phyloP scores from a whole-genome alignment of 2,329 filamentous ascomycete species.

The Fusarium oxysporum region DNA sequence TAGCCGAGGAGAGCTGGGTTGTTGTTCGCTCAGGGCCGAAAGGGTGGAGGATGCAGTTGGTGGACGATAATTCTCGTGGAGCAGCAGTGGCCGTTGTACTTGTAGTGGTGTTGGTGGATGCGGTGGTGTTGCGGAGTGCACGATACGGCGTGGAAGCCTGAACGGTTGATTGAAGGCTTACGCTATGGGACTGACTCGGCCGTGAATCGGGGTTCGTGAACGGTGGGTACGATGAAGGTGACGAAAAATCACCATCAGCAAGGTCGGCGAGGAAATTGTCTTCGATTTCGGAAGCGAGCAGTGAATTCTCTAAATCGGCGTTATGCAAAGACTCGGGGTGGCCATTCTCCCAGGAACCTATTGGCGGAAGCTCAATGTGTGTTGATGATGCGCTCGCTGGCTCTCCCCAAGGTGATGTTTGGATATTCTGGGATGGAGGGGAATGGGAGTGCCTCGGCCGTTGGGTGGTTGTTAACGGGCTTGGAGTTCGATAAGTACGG shows the following conservation, averaged over 20 bases:
- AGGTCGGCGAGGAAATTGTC: slow-evolving; percentile 45
- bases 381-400: slow-evolving; percentile 4
- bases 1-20: slow-evolving; percentile 38
- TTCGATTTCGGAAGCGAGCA: slow-evolving; percentile 29
- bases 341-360: slow-evolving; percentile 2
- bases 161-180: slow-evolving; percentile 21
- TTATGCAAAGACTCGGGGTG: background rate
- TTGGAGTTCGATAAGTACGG: slow-evolving; percentile 10
- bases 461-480: slow-evolving; percentile 35
- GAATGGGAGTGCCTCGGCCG: slow-evolving; percentile 10
- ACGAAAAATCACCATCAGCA: slow-evolving; percentile 49
- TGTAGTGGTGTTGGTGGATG: background rate
- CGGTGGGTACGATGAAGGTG: slow-evolving; percentile 52
- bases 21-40: slow-evolving; percentile 36
- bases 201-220: slow-evolving; percentile 39
- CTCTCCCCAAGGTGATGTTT: slow-evolving; percentile 12
- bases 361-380: slow-evolving; percentile 11
- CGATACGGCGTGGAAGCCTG: slow-evolving; percentile 39
- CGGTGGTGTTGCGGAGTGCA: slow-evolving; percentile 12
- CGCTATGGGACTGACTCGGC: slow-evolving; percentile 19
- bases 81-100: slow-evolving; percentile 17
- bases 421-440: background rate
- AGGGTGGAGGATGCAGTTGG: slow-evolving; percentile 30
- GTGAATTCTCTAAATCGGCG: slow-evolving; percentile 9
- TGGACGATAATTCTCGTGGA: slow-evolving; percentile 42